phyloP scores from a whole-genome alignment of 371 early-diverging fungal species.

The Circinella umbellata region DNA sequence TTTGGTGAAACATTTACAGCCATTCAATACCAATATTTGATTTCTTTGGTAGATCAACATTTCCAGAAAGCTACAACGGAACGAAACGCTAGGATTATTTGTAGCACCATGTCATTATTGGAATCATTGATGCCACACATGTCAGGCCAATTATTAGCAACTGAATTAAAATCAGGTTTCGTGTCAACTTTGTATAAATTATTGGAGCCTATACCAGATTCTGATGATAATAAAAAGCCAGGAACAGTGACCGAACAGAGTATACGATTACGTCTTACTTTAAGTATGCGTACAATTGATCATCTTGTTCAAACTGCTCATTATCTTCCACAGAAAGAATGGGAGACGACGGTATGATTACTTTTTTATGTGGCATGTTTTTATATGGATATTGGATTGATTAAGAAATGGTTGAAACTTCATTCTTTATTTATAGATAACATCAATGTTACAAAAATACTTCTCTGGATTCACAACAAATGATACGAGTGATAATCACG shows the following conservation, averaged over 20 bases:
- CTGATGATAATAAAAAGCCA: conserved; percentile 5
- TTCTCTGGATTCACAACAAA: conserved; percentile 63
- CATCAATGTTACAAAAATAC: conserved; percentile 66
- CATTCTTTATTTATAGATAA: conserved; percentile 40
- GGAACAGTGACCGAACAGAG: conserved; percentile 21
- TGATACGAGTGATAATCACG: conserved; percentile 24
- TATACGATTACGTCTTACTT: conserved; percentile 39
- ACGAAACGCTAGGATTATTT: conserved; percentile 33
- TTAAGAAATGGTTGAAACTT: background rate
- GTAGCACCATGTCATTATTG: conserved; percentile 40
- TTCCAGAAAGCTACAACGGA: conserved; percentile 21
- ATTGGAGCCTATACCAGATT: conserved; percentile 36
- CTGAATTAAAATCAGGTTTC: conserved; percentile 57
- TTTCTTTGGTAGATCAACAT: conserved; percentile 39
- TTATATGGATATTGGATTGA: background rate
- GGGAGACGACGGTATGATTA: conserved; percentile 59
- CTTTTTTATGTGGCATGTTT: background rate
- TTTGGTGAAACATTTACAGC: conserved; percentile 72
- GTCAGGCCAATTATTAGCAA: conserved; percentile 41
- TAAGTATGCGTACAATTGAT: conserved; percentile 61
- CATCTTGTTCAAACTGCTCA: conserved; percentile 57
- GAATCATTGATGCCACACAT: conserved; percentile 48
- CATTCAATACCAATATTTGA: conserved; percentile 63
- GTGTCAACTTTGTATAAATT: conserved; percentile 45
- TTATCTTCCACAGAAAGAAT: conserved; percentile 52